Conservation (phyloP, 2,329 filamentous ascomycete species). For the Didymella lethalis region DNA sequence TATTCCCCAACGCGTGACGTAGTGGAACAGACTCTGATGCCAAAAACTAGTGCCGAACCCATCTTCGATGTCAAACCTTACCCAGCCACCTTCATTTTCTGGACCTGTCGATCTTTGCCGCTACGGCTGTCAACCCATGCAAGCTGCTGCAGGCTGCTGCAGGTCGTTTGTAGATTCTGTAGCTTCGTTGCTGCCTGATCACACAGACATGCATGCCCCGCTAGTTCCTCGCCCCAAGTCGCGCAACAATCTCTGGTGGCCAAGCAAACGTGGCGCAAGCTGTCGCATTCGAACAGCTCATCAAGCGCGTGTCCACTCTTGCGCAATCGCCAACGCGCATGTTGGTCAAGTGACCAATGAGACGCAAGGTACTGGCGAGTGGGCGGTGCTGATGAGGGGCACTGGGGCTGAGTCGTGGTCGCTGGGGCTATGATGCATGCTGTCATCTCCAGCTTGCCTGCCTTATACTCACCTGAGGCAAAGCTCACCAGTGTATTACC, state of each 20-base stretch:
- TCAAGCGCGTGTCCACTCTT: constrained; percentile 16
- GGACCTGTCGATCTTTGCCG: constrained; percentile 20
- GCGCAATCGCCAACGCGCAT: background rate
- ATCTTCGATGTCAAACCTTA: background rate
- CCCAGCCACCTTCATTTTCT: background rate
- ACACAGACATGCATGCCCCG: background rate
- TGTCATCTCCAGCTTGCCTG: constrained; percentile 18
- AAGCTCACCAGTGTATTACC: constrained; percentile 19
- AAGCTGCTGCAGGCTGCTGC: background rate
- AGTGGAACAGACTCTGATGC: too few species aligned
- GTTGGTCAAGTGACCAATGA: constrained; percentile 2
- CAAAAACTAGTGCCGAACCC: too few species aligned
- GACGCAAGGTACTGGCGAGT: background rate
- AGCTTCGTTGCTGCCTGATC: background rate
- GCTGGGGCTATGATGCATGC: constrained; percentile 19
- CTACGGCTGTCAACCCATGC: constrained; percentile 12
- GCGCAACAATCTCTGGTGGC: background rate
- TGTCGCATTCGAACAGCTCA: constrained; percentile 13
- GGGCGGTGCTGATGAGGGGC: constrained; percentile 22
- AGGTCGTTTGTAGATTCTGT: constrained; percentile 6
- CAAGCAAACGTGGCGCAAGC: constrained; percentile 20
- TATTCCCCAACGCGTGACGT: background rate
- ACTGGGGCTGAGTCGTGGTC: constrained; percentile 18
- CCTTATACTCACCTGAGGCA: constrained; percentile 21
- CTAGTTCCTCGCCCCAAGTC: constrained; percentile 18